Evolutionary conservation across 441 rosid genomes (phyloP).

Genomic region (Cnidoscolus chayamansa): DNA sequence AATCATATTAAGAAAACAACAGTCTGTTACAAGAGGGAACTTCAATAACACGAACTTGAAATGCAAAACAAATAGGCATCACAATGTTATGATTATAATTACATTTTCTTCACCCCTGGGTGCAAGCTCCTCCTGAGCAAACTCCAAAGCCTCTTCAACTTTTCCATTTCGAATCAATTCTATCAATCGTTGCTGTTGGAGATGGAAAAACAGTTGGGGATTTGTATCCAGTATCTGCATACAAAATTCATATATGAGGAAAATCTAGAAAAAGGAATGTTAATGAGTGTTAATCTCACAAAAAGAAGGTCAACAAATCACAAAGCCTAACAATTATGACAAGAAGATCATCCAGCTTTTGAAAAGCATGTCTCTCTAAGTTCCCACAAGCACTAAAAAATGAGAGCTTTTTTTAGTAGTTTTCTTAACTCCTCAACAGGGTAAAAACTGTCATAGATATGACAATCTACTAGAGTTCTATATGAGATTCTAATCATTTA

Average conservation of each 20-base stretch:
- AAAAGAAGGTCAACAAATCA: background rate
- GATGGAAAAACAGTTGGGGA: constrained; percentile 95
- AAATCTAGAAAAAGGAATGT: background rate
- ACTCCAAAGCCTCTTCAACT: constrained; percentile 87
- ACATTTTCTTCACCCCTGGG: constrained; percentile 97
- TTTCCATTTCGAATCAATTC: constrained; percentile 90
- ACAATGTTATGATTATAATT: constrained; percentile 24
- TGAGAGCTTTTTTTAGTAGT: background rate
- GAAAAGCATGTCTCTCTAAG: background rate
- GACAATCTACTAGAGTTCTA: background rate
- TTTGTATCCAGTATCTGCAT: constrained; percentile 88
- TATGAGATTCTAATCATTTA: background rate
- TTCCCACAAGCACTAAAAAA: background rate
- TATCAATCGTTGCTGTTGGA: constrained; percentile 93
- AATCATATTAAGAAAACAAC: background rate
- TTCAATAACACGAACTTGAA: constrained; percentile 1
- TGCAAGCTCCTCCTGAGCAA: constrained; percentile 98
- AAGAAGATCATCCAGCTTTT: background rate
- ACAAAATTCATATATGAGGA: constrained; percentile 15
- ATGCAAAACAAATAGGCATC: constrained; percentile 20
- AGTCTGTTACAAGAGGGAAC: background rate
- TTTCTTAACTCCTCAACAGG: background rate
- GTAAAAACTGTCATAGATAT: background rate
- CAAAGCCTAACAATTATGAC: background rate
- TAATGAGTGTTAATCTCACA: background rate